phyloP scores from a whole-genome alignment of 108 stramenopile species.

The Pseudonitzschia delicatissima region DNA sequence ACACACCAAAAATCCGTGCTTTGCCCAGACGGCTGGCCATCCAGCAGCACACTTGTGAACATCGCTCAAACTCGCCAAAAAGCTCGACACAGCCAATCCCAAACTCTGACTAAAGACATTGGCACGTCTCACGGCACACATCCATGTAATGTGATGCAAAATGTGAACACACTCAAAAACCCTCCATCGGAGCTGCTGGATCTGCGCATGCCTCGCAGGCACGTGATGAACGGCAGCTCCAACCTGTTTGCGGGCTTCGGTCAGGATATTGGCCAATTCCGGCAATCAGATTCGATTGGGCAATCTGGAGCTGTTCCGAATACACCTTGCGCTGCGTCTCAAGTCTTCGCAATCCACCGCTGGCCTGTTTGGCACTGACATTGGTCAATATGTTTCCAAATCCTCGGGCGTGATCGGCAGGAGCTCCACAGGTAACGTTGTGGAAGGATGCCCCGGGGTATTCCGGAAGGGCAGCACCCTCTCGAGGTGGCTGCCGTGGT shows the following conservation, averaged over 20 bases:
- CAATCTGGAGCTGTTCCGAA: slow-evolving; percentile 39
- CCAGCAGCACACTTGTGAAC: slow-evolving; percentile 27
- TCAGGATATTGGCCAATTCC: slow-evolving; percentile 62
- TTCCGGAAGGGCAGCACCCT: slow-evolving; percentile 2
- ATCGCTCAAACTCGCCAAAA: slow-evolving; percentile 70
- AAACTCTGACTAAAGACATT: slow-evolving; percentile 83
- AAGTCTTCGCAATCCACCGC: slow-evolving; percentile 75
- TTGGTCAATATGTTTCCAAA: slow-evolving; percentile 60
- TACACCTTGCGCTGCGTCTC: slow-evolving; percentile 60
- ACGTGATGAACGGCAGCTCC: slow-evolving; percentile 40
- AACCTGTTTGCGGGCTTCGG: slow-evolving; percentile 39
- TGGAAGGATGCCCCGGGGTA: slow-evolving; percentile 43
- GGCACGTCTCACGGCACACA: slow-evolving; percentile 71
- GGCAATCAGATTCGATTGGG: slow-evolving; percentile 44
- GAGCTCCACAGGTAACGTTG: slow-evolving; percentile 82
- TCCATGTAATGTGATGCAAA: slow-evolving; percentile 78
- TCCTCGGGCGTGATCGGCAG: slow-evolving; percentile 85
- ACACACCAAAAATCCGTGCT: slow-evolving; percentile 80
- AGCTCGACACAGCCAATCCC: slow-evolving; percentile 73
- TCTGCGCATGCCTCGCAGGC: slow-evolving; percentile 50
- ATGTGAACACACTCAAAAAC: slow-evolving; percentile 63
- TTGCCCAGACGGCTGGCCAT: slow-evolving; percentile 72
- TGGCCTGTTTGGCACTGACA: slow-evolving; percentile 27
- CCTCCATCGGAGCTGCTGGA: slow-evolving; percentile 41
- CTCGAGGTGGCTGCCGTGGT: slow-evolving; percentile 10